Evolutionary conservation across 1,284 basidiomycete species (phyloP), one percentile per base, ranked within the genome.

Genomic region (Tilletia setariae): DNA sequence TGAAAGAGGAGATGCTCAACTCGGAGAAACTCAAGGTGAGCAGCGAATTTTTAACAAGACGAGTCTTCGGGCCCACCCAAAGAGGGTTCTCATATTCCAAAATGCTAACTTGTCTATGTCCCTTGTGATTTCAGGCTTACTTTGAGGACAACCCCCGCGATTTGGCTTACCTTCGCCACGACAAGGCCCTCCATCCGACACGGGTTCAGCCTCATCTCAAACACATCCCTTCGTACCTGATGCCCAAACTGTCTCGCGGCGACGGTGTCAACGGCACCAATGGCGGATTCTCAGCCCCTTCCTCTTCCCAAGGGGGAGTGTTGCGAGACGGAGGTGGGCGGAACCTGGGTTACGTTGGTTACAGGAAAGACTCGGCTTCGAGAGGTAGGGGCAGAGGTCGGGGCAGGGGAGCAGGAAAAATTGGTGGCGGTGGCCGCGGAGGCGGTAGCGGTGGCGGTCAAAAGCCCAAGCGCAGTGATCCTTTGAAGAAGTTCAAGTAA

Each of bases 131-230:
- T 2, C 77, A 96, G 92, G 91, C 94, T 1, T 95, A 98, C 83
- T 98, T 98, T 72, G 94, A 98, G 78, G 94, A 98, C 78, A 95
- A 98, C 80, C 96, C 96, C 0, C 86, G 92, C 8, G 95, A 98
- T 80, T 86, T 98, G 21, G 93, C 93, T 66, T 98, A 90, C 81
- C 85, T 98, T 40, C 89, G 93, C 6, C 96, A 98, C 83, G 96
- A 99, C 83, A 93, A 94, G 75, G 90, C 94, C 1, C 85, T 98
- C 13, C 92, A 95, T 79, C 91, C 93, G 0, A 90, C 90, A 23
- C 86, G 93, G 47, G 86, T 94, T 11, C 93, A 94, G 79, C 73
- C 76, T 25, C 95, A 98, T 80, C 90, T 99, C 88, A 97, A 96
- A 83, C 92, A 97, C 83, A 89, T 98, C 2, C 96, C 96, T 0